Base-by-base conservation (phyloP, 768 basidiomycete species). In the Naganishia vishniacii region DNA sequence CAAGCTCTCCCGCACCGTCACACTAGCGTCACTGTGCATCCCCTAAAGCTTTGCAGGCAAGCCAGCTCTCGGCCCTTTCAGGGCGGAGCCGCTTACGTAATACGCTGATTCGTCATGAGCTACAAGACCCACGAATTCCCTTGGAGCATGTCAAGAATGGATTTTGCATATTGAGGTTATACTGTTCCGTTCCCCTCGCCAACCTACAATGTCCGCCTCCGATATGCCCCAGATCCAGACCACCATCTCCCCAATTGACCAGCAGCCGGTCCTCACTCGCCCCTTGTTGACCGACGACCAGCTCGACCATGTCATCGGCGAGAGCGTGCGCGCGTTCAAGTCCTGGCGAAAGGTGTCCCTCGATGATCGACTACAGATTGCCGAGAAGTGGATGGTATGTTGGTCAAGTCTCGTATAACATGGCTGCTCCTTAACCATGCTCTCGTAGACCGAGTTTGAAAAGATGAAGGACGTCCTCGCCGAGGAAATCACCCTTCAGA, bases 201-300 rank as follows among this genome's bases (percentile, higher is more conserved):
- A n/a, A n/a, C n/a, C n/a, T n/a, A n/a, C n/a, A n/a, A n/a, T n/a
- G n/a, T n/a, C 53, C 1, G 53, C 53, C 11, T 56, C 53, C 16
- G 20, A 23, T 15, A 63, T 63, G 62, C 62, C 63, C 16, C 31
- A 72, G 41, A 75, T 78, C 61, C 92, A 94, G 75, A 91, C 87
- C 0, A 94, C 92, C 0, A 86, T 94, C 72, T 84, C 79, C 15
- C 92, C 92, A 11, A 88, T 90, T 74, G 88, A 75, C 67, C 90
- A 89, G 70, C 72, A 85, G 72, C 84, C 86, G 5, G 81, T 83
- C 61, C 83, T 86, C 23, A 85, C 83, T 7, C 81, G 88, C 28
- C 79, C 79, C 6, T 89, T 92, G 71, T 86, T 88, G 3, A 78
- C 80, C 1, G 74, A 81, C 37, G 67, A 74, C 1, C 84, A 88